Evolutionary conservation across 805 yeast species (phyloP), one percentile per base, ranked within the genome.

Genomic region (Candida glaebosa): DNA sequence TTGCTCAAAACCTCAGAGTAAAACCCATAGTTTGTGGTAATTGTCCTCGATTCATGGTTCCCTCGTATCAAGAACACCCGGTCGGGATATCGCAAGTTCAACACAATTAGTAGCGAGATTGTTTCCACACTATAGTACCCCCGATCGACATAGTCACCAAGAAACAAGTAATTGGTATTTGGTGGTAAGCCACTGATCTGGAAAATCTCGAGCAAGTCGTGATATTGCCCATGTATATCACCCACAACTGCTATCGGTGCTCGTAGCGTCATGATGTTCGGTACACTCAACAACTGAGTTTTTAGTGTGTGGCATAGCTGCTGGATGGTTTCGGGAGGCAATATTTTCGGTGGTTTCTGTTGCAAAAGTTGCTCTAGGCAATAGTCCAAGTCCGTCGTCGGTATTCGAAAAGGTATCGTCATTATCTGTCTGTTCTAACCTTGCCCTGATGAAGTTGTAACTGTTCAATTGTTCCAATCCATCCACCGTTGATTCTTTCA

Each of bases 191-290:
- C 99, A 1, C 97, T 98, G 30, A 91, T 93, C 45, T 83, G 80
- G 65, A 93, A 93, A 25, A 93, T 88, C 60, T 93, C 99, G 22
- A 93, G 63, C 41, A 93, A 68, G 60, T 93, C 99, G 59, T 90
- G 95, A 57, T 87, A 93, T 63, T 93, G 99, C 6, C 98, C 99
- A 55, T 93, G 99, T 35, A 93, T 91, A 58, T 93, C 99, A 1
- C 99, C 99, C 3, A 93, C 97, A 5, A 93, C 87, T 0, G 98
- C 88, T 8, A 93, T 87, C 1, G 99, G 99, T 2, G 95, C 78
- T 26, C 71, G 69, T 5, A 93, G 71, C 34, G 87, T 84, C 38
- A 91, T 87, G 28, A 93, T 95, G 57, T 93, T 93, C 45, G 95
- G 84, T 50, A 87, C 96, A 31, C 73, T 67, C 15, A 90, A 72